Evolutionary conservation across 1,284 basidiomycete species (phyloP).

Genomic region (Ustilago cynodontis): DNA sequence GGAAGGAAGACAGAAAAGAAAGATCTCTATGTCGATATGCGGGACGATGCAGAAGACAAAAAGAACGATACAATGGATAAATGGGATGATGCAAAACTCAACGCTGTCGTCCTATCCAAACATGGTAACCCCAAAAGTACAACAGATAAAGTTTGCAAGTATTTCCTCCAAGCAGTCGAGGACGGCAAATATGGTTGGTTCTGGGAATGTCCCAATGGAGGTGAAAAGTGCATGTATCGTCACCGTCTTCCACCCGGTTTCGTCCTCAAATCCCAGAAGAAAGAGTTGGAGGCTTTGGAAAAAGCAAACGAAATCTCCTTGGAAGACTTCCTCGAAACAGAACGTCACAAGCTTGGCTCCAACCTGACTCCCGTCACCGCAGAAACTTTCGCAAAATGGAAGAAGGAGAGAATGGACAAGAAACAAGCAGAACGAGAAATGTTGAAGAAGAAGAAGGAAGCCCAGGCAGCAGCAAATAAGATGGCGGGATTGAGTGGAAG

Average conservation of each 20-base stretch:
- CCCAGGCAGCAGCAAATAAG: conserved; percentile 89
- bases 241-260: conserved; percentile 92
- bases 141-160: conserved; percentile 95
- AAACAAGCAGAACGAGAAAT: conserved; percentile 90
- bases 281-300: conserved; percentile 77
- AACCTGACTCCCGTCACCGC: conserved; percentile 94
- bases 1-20: conserved; percentile 94
- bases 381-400: conserved; percentile 94
- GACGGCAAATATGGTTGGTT: conserved; percentile 91
- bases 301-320: conserved; percentile 85
- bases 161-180: conserved; percentile 96
- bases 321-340: conserved; percentile 98
- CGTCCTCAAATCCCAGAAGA: conserved; percentile 86
- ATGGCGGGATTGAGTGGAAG: conserved; percentile 91
- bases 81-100: conserved; percentile 96
- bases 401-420: conserved; percentile 74
- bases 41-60: conserved; percentile 76
- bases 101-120: conserved; percentile 87
- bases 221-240: conserved; percentile 89
- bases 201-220: conserved; percentile 75
- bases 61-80: conserved; percentile 92
- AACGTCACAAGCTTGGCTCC: conserved; percentile 78
- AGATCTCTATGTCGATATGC: conserved; percentile 90
- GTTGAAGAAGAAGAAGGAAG: conserved; percentile 85
- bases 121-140: conserved; percentile 89